Conservation (phyloP, 73 alveolate species). For the Effrenium voratum region DNA sequence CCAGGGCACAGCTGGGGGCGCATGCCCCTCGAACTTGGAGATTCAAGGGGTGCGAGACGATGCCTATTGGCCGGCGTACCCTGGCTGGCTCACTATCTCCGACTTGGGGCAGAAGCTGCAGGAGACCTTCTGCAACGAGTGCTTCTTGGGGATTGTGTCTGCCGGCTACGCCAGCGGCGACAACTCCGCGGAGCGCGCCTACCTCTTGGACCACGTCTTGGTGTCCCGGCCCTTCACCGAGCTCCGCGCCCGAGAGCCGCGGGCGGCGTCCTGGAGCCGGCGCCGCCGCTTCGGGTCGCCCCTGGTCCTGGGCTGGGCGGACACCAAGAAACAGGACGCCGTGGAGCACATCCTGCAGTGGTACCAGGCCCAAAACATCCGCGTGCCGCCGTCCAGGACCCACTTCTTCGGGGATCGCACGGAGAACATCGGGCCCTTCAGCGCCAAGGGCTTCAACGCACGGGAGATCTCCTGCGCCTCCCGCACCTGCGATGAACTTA, state of each 20-base stretch:
- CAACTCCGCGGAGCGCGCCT: neutral
- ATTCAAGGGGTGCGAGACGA: neutral
- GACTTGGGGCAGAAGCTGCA: constrained; percentile 59
- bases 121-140: constrained; percentile 49
- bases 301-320: constrained; percentile 34
- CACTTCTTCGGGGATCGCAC: constrained; percentile 63
- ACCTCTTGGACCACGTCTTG: constrained; percentile 42
- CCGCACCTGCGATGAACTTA: too few species aligned
- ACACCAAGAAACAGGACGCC: constrained; percentile 50
- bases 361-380: constrained; percentile 16
- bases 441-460: constrained; percentile 31
- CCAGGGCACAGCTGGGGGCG: constrained; percentile 48
- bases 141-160: constrained; percentile 64
- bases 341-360: constrained; percentile 29
- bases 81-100: constrained; percentile 69
- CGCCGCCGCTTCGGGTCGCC: constrained; percentile 37
- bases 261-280: constrained; percentile 32
- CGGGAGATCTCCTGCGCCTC: constrained; percentile 71
- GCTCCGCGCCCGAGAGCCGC: neutral
- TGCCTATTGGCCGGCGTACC: constrained; percentile 11
- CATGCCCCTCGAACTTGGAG: constrained; percentile 33
- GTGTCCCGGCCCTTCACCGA: neutral
- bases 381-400: neutral
- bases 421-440: constrained; percentile 63
- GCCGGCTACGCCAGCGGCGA: constrained; percentile 47